phyloP scores from a whole-genome alignment of 2,329 filamentous ascomycete genomes.

The Fusarium robinianum region DNA sequence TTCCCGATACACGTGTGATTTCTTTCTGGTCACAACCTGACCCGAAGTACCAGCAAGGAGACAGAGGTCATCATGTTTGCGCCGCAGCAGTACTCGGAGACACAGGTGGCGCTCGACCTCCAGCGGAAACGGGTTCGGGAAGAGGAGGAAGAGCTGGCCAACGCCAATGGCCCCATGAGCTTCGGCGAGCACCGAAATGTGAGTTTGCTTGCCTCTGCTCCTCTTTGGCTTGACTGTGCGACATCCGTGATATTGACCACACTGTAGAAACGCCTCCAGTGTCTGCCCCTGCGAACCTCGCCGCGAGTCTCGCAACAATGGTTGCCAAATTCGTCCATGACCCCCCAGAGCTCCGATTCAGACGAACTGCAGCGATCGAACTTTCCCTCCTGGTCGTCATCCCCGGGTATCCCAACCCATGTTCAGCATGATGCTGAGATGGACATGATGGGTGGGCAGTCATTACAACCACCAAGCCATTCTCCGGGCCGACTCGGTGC shows the following conservation, averaged over 20 bases:
- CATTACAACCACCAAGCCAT: constrained; percentile 19
- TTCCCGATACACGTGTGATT: constrained; percentile 6
- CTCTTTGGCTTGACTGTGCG: neutral
- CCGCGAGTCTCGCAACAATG: constrained; percentile 42
- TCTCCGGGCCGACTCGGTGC: constrained; percentile 11
- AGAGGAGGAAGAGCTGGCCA: constrained; percentile 49
- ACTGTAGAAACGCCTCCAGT: constrained; percentile 58
- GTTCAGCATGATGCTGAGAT: constrained; percentile 48
- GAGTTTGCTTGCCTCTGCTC: constrained; percentile 29
- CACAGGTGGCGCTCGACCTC: constrained; percentile 37
- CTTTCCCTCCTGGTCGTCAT: constrained; percentile 42
- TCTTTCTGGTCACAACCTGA: constrained; percentile 6
- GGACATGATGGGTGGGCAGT: constrained; percentile 56
- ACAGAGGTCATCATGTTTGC: constrained; percentile 44
- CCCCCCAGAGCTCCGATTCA: constrained; percentile 47
- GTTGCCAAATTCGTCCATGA: constrained; percentile 42
- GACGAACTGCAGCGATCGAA: constrained; percentile 44
- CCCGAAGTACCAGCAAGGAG: constrained; percentile 6
- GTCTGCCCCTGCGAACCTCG: constrained; percentile 55
- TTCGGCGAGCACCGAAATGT: constrained; percentile 58
- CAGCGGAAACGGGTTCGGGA: constrained; percentile 53
- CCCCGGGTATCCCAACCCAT: constrained; percentile 21
- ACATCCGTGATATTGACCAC: constrained; percentile 22
- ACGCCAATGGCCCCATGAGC: constrained; percentile 44
- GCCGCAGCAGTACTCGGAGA: constrained; percentile 40